Evolutionary conservation across 768 basidiomycete species (phyloP).

Genomic region (Clitopilus hobsonii): DNA sequence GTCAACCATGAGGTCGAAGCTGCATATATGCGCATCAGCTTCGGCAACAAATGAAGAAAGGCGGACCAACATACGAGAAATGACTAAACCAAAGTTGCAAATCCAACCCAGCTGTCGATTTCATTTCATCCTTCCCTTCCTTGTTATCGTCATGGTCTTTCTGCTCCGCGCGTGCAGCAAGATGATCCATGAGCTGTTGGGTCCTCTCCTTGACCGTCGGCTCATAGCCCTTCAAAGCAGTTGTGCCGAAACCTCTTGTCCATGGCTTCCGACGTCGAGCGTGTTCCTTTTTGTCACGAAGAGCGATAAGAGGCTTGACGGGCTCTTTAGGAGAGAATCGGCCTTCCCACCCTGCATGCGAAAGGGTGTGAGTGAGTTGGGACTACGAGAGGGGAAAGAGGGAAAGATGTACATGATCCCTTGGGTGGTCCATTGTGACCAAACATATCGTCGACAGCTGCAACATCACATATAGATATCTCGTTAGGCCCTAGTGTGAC

Average conservation of each 20-base stretch:
- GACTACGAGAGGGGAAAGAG: neutral
- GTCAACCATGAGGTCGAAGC: conserved; percentile 36
- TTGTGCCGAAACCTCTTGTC: conserved; percentile 28
- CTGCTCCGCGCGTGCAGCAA: conserved; percentile 10
- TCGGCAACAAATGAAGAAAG: neutral
- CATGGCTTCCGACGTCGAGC: conserved; percentile 27
- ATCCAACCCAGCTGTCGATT: too few relatives aligned
- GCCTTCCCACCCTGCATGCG: conserved; percentile 30
- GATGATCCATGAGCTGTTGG: conserved; percentile 19
- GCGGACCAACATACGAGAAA: conserved; percentile 22
- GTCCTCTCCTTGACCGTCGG: conserved; percentile 16
- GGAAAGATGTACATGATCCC: conserved; percentile 32
- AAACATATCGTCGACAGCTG: conserved; percentile 28
- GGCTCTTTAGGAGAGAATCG: conserved; percentile 25
- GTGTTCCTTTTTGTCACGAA: conserved; percentile 23
- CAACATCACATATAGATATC: conserved; percentile 29
- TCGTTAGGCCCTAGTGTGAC: neutral
- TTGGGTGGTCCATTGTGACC: conserved; percentile 36
- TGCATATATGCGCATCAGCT: conserved; percentile 6
- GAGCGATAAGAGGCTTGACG: conserved; percentile 5
- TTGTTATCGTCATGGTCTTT: too few relatives aligned
- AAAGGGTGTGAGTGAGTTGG: neutral
- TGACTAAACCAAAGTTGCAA: conserved; percentile 23
- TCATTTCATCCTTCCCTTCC: too few relatives aligned
- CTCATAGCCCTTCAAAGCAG: conserved; percentile 29